Evolutionary conservation across 371 early-diverging fungal species (phyloP).

Genomic region (Zychaea mexicana): DNA sequence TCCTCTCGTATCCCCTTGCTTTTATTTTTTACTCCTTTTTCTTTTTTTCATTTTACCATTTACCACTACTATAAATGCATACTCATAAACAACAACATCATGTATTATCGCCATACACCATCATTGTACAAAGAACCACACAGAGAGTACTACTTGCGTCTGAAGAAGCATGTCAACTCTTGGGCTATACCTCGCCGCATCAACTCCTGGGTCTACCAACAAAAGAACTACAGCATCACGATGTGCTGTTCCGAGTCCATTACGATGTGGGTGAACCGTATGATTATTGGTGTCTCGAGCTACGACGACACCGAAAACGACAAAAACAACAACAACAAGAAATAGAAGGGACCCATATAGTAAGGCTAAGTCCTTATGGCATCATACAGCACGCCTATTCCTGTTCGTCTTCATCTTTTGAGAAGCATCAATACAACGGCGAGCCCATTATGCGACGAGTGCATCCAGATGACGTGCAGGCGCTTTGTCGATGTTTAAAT

Average conservation of each 20-base stretch:
- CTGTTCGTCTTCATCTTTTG: neutral
- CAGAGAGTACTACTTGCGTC: neutral
- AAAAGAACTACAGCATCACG: neutral
- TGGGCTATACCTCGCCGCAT: neutral
- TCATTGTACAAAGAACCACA: neutral
- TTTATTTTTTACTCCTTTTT: too few species aligned
- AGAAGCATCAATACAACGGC: neutral
- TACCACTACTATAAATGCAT: too few species aligned
- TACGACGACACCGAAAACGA: neutral
- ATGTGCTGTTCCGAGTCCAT: neutral
- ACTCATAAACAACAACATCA: neutral
- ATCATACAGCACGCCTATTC: neutral
- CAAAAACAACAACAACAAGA: neutral
- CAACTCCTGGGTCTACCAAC: neutral
- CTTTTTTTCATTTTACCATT: neutral
- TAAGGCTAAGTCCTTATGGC: neutral
- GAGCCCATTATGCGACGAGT: neutral
- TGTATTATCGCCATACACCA: neutral
- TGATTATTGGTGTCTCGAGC: neutral
- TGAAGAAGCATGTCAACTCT: neutral
- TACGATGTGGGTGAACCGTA: neutral
- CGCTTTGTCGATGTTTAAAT: neutral
- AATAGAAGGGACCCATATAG: neutral
- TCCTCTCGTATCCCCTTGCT: too few species aligned
- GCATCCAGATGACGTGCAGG: neutral